These are phyloP conservation scores for Phylloporus rhodoxanthus DNA, from an alignment of 768 basidiomycete species.

Conservation along the genomic window DNA sequence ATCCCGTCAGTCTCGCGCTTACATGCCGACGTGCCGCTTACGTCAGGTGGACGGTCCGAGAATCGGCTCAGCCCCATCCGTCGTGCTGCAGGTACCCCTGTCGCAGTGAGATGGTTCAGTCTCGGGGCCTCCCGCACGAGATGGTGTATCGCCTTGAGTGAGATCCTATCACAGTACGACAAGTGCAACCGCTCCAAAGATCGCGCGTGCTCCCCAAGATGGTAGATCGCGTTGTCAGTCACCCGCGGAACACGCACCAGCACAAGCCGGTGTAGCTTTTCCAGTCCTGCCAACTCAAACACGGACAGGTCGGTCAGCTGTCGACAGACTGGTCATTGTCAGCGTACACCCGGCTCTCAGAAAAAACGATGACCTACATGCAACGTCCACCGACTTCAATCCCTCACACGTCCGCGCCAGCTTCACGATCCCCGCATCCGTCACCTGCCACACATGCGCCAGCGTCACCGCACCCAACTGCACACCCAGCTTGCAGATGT, in stretches of 20 bases:
- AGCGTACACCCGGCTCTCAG: conserved; percentile 8
- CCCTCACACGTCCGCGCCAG: conserved; percentile 66
- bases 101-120: conserved; percentile 71
- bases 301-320: conserved; percentile 81
- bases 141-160: conserved; percentile 68
- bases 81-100: conserved; percentile 71
- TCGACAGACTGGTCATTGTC: conserved; percentile 57
- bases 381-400: conserved; percentile 78
- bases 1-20: conserved; percentile 2
- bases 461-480: conserved; percentile 76
- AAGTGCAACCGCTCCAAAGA: conserved; percentile 77
- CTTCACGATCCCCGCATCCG: conserved; percentile 65
- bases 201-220: conserved; percentile 66
- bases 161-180: conserved; percentile 79
- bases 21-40: conserved; percentile 30
- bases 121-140: conserved; percentile 53
- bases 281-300: conserved; percentile 68
- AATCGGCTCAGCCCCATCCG: conserved; percentile 68
- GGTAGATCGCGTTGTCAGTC: conserved; percentile 78
- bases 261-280: conserved; percentile 67
- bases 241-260: conserved; percentile 75
- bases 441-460: conserved; percentile 74
- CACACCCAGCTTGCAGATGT: conserved; percentile 65
- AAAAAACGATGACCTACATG: conserved; percentile 50
- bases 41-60: conserved; percentile 64